phyloP scores from a whole-genome alignment of 2,329 filamentous ascomycete species.

The Lecanoromycetidae sp. region DNA sequence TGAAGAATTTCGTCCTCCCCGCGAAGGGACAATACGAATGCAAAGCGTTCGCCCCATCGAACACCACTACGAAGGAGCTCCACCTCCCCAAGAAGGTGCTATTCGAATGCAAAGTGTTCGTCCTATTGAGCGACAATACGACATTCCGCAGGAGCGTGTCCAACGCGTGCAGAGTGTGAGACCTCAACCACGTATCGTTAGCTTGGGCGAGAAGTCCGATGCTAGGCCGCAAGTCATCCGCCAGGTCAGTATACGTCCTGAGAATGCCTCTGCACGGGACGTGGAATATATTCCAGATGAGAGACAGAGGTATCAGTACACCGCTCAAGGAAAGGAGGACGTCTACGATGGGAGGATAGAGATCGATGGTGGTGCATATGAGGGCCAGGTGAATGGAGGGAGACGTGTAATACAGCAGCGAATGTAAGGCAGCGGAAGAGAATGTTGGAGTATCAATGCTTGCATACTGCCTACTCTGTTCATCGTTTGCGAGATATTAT shows the following conservation, averaged over 20 bases:
- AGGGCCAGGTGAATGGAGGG: slow-evolving; percentile 3
- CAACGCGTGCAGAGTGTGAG: slow-evolving; percentile 18
- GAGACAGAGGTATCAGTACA: slow-evolving; percentile 13
- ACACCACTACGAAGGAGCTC: slow-evolving; percentile 3
- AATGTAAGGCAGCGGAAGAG: slow-evolving; percentile 5
- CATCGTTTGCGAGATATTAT: too few species aligned
- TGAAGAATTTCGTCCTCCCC: not conserved
- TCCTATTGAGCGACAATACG: slow-evolving; percentile 13
- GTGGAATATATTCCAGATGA: slow-evolving; percentile 5
- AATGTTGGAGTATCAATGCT: too few species aligned
- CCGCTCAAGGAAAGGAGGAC: slow-evolving; percentile 8
- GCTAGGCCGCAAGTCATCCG: slow-evolving; percentile 10
- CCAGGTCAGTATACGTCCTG: slow-evolving; percentile 18
- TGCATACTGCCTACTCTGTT: too few species aligned
- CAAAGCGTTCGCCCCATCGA: slow-evolving; percentile 15
- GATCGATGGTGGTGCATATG: slow-evolving; percentile 7
- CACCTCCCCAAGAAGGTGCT: slow-evolving; percentile 7
- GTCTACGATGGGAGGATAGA: slow-evolving; percentile 7
- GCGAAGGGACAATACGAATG: slow-evolving; percentile 11
- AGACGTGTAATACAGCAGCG: slow-evolving; percentile 5
- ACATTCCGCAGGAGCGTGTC: slow-evolving; percentile 13
- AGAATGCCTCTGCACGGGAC: slow-evolving; percentile 10
- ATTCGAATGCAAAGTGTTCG: slow-evolving; percentile 14
- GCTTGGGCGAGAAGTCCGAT: slow-evolving; percentile 14
- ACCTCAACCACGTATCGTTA: slow-evolving; percentile 18